Evolutionary conservation across 257 asterid species (phyloP).

Genomic region (Nicotiana otophora): DNA sequence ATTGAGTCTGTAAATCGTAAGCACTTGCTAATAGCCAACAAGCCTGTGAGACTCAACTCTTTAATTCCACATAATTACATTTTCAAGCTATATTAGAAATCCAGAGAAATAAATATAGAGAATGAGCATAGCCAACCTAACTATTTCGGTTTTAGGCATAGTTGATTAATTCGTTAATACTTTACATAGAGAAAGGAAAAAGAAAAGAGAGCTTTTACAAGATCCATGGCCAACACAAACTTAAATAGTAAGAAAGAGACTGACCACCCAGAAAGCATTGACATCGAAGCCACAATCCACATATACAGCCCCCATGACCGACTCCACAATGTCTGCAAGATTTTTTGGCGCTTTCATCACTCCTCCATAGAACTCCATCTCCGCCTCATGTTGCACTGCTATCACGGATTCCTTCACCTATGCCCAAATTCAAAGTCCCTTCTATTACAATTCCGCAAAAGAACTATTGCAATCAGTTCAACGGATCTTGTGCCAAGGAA

Average conservation of each 20-base stretch:
- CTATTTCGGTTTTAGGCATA: not conserved
- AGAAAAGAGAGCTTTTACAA: not conserved
- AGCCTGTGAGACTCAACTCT: not conserved
- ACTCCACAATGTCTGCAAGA: constrained; percentile 81
- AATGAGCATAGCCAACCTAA: not conserved
- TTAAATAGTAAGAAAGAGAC: constrained; percentile 5
- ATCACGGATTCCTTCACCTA: constrained; percentile 65
- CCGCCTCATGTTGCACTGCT: constrained; percentile 43
- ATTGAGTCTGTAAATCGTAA: not conserved
- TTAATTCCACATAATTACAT: not conserved
- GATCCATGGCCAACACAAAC: not conserved
- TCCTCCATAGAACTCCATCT: constrained; percentile 59
- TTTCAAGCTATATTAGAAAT: not conserved
- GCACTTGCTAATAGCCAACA: not conserved
- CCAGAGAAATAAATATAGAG: not conserved
- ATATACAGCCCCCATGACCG: constrained; percentile 65
- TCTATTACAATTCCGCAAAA: not conserved
- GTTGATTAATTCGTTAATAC: not conserved
- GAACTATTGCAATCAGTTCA: not conserved
- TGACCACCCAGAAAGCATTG: constrained; percentile 26
- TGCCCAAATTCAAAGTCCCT: not conserved
- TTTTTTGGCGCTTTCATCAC: constrained; percentile 65
- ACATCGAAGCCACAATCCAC: constrained; percentile 33
- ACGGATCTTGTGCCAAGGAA: not conserved
- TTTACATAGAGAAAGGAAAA: not conserved